Conservation (phyloP, 352 stramenopile species). For the Plasmopara halstedii region DNA sequence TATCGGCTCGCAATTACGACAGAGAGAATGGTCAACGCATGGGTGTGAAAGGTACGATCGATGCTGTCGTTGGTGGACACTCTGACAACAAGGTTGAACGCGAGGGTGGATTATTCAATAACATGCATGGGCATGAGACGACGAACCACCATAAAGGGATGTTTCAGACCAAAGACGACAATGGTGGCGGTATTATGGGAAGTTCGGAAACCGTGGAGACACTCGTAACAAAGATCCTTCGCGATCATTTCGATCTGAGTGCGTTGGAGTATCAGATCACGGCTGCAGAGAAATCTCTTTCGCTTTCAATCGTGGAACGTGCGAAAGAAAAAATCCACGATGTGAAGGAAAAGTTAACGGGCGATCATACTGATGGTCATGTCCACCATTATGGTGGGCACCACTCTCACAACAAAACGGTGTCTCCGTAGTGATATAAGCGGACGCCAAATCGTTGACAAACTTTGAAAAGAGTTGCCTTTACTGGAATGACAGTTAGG, state of each 20-base stretch:
- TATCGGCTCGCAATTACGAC: slow-evolving; percentile 21
- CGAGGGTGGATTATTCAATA: neutral
- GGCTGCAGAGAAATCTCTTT: slow-evolving; percentile 13
- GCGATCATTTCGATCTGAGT: slow-evolving; percentile 19
- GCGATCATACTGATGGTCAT: no score
- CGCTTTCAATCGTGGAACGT: slow-evolving; percentile 21
- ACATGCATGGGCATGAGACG: slow-evolving; percentile 3
- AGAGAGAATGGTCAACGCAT: slow-evolving; percentile 16
- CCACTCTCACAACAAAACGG: no score
- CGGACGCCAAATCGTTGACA: no score
- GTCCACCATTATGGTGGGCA: no score
- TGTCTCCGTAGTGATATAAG: no score
- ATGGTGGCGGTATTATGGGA: slow-evolving; percentile 12
- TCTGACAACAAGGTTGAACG: slow-evolving; percentile 2
- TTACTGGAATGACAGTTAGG: no score
- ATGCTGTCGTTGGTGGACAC: slow-evolving; percentile 12
- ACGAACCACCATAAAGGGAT: slow-evolving; percentile 3
- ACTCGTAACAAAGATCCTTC: slow-evolving; percentile 14
- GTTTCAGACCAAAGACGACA: slow-evolving; percentile 9
- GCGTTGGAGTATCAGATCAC: slow-evolving; percentile 18
- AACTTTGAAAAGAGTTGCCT: no score
- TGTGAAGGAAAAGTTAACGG: slow-evolving; percentile 24
- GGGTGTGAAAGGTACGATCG: slow-evolving; percentile 16
- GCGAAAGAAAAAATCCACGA: slow-evolving; percentile 24
- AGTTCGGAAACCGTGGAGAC: slow-evolving; percentile 22